Evolutionary conservation across 2,329 filamentous ascomycete species (phyloP).

Genomic region (Pseudogymnoascus sp.): DNA sequence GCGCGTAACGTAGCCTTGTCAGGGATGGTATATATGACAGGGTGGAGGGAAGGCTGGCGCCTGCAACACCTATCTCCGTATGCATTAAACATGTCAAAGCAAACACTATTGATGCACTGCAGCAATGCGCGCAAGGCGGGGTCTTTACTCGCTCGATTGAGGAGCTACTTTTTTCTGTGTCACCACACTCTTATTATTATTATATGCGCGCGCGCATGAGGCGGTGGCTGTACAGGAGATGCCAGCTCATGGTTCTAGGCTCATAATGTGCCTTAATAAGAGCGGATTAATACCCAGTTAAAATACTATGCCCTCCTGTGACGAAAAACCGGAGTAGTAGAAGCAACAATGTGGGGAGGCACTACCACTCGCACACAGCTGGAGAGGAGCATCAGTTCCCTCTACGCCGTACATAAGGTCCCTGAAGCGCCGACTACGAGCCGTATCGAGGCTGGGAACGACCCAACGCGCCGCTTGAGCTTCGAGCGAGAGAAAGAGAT

Average conservation of each 20-base stretch:
- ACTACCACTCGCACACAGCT: slow-evolving; percentile 15
- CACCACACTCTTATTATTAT: background rate
- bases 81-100: background rate
- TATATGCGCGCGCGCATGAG: background rate
- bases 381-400: slow-evolving; percentile 10
- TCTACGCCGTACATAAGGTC: slow-evolving; percentile 10
- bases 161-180: background rate
- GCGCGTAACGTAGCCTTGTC: background rate
- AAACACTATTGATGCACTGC: background rate
- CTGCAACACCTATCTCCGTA: background rate
- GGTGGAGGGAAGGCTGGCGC: background rate
- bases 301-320: background rate
- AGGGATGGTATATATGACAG: background rate
- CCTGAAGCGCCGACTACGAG: slow-evolving; percentile 15
- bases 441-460: background rate
- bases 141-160: background rate
- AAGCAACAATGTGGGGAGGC: slow-evolving; percentile 14
- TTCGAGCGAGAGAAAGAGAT: slow-evolving; percentile 19
- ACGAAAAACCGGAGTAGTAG: background rate
- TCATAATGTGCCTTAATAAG: background rate
- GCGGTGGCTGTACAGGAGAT: background rate
- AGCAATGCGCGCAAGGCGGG: background rate
- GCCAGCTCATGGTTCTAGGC: background rate
- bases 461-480: slow-evolving; percentile 11
- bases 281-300: background rate